phyloP scores from a whole-genome alignment of 352 stramenopile species.

The Phytophthora hibernalis region DNA sequence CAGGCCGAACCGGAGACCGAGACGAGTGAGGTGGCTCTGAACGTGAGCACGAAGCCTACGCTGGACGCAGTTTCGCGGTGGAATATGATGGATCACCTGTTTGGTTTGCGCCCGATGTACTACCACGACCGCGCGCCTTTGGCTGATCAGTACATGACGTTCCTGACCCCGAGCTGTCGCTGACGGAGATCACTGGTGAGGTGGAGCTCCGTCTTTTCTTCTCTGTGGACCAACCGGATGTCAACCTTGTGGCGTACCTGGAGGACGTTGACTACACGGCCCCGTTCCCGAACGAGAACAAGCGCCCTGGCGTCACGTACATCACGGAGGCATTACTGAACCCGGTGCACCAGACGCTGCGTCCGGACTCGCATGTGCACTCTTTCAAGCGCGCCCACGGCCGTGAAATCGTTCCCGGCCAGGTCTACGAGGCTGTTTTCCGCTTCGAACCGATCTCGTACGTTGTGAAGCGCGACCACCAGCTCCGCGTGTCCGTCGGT shows the following conservation, averaged over 20 bases:
- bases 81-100: constrained; percentile 77
- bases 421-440: constrained; percentile 83
- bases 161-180: constrained; percentile 62
- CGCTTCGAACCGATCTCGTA: constrained; percentile 82
- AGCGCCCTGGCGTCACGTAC: constrained; percentile 81
- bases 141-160: constrained; percentile 61
- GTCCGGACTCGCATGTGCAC: constrained; percentile 64
- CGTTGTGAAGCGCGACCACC: constrained; percentile 78
- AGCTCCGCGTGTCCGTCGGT: constrained; percentile 77
- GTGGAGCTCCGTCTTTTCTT: constrained; percentile 82
- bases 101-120: constrained; percentile 78
- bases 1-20: constrained; percentile 54
- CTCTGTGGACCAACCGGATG: constrained; percentile 67
- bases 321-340: constrained; percentile 82
- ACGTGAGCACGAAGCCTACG: constrained; percentile 49
- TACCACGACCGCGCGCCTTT: constrained; percentile 75
- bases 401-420: constrained; percentile 62
- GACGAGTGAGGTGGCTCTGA: constrained; percentile 41
- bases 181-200: constrained; percentile 78
- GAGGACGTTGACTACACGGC: constrained; percentile 81
- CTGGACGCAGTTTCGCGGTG: constrained; percentile 72
- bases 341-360: constrained; percentile 71
- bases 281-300: constrained; percentile 83
- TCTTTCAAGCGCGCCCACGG: constrained; percentile 71
- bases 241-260: constrained; percentile 79